Conservation (phyloP, 441 rosid genomes). For the Erodium trifolium region DNA sequence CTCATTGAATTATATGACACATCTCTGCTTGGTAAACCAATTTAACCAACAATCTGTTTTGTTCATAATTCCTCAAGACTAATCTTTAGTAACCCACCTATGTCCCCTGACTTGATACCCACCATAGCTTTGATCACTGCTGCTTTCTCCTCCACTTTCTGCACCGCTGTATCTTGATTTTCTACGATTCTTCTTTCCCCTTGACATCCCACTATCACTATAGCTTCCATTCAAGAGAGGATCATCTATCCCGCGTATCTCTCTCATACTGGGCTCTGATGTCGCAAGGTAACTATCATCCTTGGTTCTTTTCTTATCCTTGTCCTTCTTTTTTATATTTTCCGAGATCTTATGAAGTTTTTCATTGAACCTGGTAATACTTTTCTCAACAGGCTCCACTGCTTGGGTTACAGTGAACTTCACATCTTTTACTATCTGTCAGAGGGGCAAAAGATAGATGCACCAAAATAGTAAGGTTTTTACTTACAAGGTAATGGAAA, state of each 20-base stretch:
- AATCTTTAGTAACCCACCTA: slow-evolving; percentile 86
- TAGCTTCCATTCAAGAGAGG: slow-evolving; percentile 85
- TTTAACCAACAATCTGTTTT: neutral
- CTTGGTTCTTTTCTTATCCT: slow-evolving; percentile 66
- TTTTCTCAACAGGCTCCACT: slow-evolving; percentile 92
- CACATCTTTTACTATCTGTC: slow-evolving; percentile 87
- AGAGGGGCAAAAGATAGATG: slow-evolving; percentile 4
- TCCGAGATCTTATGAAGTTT: slow-evolving; percentile 82
- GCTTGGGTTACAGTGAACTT: slow-evolving; percentile 95
- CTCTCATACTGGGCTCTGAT: slow-evolving; percentile 37
- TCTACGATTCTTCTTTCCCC: slow-evolving; percentile 56
- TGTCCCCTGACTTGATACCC: slow-evolving; percentile 62
- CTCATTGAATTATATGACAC: no score
- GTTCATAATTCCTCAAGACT: slow-evolving; percentile 14
- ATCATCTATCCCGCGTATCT: slow-evolving; percentile 91
- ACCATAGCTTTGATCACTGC: slow-evolving; percentile 76
- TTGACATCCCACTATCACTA: slow-evolving; percentile 68
- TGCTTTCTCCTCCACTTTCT: slow-evolving; percentile 90
- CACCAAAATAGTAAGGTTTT: neutral
- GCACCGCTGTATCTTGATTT: slow-evolving; percentile 59
- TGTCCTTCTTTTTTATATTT: slow-evolving; percentile 66
- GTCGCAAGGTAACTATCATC: slow-evolving; percentile 40
- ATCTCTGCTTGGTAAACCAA: no score
- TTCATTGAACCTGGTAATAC: slow-evolving; percentile 80
- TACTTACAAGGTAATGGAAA: no score